Conservation (phyloP, 202 grass and related monocot species). For the Setaria viridis region DNA sequence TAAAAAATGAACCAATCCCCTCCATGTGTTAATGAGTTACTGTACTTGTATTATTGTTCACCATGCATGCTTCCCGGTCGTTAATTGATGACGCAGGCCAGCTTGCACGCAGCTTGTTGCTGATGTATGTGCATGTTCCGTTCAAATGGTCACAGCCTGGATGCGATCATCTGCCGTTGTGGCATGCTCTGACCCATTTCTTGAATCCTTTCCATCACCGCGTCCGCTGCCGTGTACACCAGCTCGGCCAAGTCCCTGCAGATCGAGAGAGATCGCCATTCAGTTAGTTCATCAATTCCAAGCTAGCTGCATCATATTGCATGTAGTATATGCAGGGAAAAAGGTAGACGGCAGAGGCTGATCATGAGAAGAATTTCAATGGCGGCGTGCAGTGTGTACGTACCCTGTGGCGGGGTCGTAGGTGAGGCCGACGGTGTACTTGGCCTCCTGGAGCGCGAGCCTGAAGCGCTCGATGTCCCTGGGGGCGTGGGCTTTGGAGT, state of each 20-base stretch:
- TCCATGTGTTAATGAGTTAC: constrained; percentile 38
- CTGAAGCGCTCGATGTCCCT: constrained; percentile 62
- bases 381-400: background rate
- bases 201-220: constrained; percentile 25
- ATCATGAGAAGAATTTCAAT: background rate
- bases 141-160: constrained; percentile 51
- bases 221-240: constrained; percentile 16
- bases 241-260: constrained; percentile 55
- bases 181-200: constrained; percentile 23
- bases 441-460: constrained; percentile 63
- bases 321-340: background rate
- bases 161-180: constrained; percentile 39
- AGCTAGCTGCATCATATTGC: background rate
- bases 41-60: background rate
- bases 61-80: background rate
- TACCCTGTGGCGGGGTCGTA: constrained; percentile 77
- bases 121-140: background rate
- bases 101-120: background rate
- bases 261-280: constrained; percentile 4
- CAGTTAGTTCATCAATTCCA: background rate
- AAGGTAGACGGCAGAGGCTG: too few species aligned
- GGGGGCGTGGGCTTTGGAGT: background rate
- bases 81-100: background rate
- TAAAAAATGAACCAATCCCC: constrained; percentile 31
- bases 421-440: constrained; percentile 74